phyloP scores from a whole-genome alignment of 192 early-diverging fungal genomes.

The Gaertneriomyces sp. region DNA sequence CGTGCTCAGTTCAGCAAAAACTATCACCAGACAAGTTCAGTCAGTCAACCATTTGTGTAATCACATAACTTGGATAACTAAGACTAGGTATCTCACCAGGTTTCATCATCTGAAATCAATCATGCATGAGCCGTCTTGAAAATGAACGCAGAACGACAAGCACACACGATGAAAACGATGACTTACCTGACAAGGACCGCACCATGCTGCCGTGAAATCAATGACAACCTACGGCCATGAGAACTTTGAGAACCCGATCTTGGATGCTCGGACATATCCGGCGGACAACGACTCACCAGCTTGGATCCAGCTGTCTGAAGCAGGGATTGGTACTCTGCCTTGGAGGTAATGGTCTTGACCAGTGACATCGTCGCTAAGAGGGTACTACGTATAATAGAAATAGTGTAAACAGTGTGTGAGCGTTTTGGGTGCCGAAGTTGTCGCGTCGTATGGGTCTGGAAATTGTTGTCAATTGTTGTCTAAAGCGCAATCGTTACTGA shows the following conservation, averaged over 20 bases:
- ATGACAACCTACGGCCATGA: constrained; percentile 40
- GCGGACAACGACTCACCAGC: constrained; percentile 16
- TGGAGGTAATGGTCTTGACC: constrained; percentile 18
- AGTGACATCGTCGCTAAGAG: constrained; percentile 17
- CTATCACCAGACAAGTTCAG: constrained; percentile 23
- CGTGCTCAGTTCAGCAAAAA: constrained; percentile 39
- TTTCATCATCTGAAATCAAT: constrained; percentile 22
- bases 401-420: no score
- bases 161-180: not conserved
- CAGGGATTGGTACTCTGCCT: constrained; percentile 21
- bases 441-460: no score
- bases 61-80: not conserved
- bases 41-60: not conserved
- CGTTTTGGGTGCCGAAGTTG: no score
- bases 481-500: no score
- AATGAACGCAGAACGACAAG: not conserved
- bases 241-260: not conserved
- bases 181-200: constrained; percentile 39
- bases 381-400: no score
- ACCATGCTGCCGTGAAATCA: constrained; percentile 47
- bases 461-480: no score
- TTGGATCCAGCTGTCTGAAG: constrained; percentile 17
- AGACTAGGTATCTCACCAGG: constrained; percentile 21
- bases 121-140: constrained; percentile 8
- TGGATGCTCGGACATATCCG: not conserved